A percentile compares a stretch with the other conserved stretches of the same genome.
These are phyloP conservation scores for Calonectria honghensis DNA, from an alignment of 2,329 filamentous ascomycete species.

Conservation along the genomic window DNA sequence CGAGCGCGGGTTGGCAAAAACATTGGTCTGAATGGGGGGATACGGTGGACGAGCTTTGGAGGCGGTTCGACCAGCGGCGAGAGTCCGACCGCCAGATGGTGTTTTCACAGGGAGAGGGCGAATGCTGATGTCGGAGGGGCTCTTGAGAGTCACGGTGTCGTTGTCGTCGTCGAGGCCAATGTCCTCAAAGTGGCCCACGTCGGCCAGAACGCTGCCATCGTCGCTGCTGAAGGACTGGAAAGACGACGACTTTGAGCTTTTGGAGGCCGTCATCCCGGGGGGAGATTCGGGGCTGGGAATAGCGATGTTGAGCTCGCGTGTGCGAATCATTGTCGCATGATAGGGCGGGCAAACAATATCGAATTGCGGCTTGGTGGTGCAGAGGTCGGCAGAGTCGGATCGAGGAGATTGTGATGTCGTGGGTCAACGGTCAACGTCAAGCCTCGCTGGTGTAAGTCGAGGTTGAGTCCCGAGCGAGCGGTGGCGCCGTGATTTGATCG, in stretches of 20 bases:
- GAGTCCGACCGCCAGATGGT: conserved; percentile 54
- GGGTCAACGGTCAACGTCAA: conserved; percentile 1
- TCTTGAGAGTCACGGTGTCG: conserved; percentile 69
- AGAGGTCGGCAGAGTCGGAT: conserved; percentile 35
- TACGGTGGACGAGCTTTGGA: conserved; percentile 65
- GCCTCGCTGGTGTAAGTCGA: conserved; percentile 36
- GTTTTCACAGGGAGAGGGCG: conserved; percentile 57
- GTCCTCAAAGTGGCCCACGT: conserved; percentile 92
- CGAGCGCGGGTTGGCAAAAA: conserved; percentile 71
- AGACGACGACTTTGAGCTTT: conserved; percentile 93
- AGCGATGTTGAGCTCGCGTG: conserved; percentile 56
- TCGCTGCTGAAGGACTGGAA: conserved; percentile 87
- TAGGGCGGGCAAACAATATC: conserved; percentile 39
- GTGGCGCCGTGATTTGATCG: conserved; percentile 51
- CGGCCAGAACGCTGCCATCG: conserved; percentile 80
- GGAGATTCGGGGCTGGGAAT: conserved; percentile 61
- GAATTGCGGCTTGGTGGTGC: conserved; percentile 40
- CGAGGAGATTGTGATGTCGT: conserved; percentile 1
- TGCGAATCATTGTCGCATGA: conserved; percentile 62
- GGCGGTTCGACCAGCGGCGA: conserved; percentile 56
- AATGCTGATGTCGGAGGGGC: conserved; percentile 66
- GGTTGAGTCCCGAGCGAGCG: conserved; percentile 30
- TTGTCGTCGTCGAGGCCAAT: conserved; percentile 87
- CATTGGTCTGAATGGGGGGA: conserved; percentile 67
- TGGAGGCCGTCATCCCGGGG: conserved; percentile 84